These are phyloP conservation scores for Fraxinus xanthoxyloides DNA, from an alignment of 305 asterid genomes.

Conservation along the genomic window DNA sequence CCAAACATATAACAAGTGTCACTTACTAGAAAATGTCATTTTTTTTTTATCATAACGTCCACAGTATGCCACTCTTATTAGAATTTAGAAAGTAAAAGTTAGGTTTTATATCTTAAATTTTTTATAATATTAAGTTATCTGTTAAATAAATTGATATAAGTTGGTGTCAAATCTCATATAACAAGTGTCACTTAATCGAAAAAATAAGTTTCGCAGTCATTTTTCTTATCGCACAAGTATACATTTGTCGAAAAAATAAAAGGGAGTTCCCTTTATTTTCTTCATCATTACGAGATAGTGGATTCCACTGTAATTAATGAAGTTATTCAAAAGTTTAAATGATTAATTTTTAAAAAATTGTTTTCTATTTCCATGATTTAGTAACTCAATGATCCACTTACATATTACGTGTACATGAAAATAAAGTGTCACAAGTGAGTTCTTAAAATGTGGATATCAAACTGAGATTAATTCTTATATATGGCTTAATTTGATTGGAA, in stretches of 20 bases:
- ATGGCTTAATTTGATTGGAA: neutral
- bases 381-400: neutral
- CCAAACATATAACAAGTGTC: neutral
- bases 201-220: neutral
- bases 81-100: neutral
- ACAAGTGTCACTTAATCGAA: neutral
- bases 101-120: no score
- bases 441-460: neutral
- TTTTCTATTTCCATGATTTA: neutral
- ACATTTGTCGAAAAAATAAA: neutral
- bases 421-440: neutral
- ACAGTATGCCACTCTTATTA: neutral
- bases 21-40: neutral
- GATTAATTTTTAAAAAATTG: neutral
- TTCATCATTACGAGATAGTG: neutral
- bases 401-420: neutral
- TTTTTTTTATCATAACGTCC: no score
- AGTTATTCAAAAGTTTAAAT: neutral
- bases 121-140: neutral
- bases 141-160: neutral
- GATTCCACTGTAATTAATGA: neutral
- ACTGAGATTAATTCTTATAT: neutral
- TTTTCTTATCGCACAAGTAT: neutral
- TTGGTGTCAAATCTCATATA: neutral
- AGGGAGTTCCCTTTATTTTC: neutral